Evolutionary conservation across 2,329 filamentous ascomycete species (phyloP), one percentile per base, ranked within the genome.

Genomic region (Colletotrichum liriopes): DNA sequence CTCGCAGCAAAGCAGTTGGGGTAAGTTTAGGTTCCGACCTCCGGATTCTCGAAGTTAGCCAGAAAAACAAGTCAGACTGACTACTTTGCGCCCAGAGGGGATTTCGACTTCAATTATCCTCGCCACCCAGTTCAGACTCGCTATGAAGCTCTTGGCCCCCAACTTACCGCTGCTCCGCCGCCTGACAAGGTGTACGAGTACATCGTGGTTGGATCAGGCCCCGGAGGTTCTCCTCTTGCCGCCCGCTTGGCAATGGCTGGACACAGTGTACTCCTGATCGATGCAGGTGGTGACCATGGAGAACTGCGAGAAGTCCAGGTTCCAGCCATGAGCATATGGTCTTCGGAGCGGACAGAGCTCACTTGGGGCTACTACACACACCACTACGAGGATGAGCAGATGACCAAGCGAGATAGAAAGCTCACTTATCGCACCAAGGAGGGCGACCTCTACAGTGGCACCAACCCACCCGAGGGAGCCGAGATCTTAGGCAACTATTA

Each of bases 401-500:
- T 47, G 43, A 11, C 43, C 43, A 47, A 47, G 20, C 6, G 43
- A 11, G 43, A 47, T 16, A 47, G 43, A 12, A 47, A 56, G 26
- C 52, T 56, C 16, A 56, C 52, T 9, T 56, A 37, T 9, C 52
- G 52, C 45, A 68, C 71, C 32, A 52, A 65, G 26, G 60, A 75
- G 29, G 74, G 74, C 26, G 51, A 58, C 43, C 71, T 72, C 45
- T 76, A 73, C 49, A 64, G 71, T 29, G 74, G 74, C 6, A 51
- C 71, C n/a, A 54, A 75, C 32, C 73, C 74, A 18, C 74, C 74
- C 16, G 70, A 74, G 23, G 74, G 65, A 26, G 67, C 73, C 23
- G 11, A 56, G 52, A 11, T 32, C 26, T 23, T 56, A 0, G 52
- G 52, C 26, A 56, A 14, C 63, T 82, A 73, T 14, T 78, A 78